A percentile compares a stretch with the other conserved stretches of the same genome.
These are phyloP conservation scores for Dictyostelium brefeldianum DNA, from an alignment of 78 protist genomes.

Conservation along the genomic window DNA sequence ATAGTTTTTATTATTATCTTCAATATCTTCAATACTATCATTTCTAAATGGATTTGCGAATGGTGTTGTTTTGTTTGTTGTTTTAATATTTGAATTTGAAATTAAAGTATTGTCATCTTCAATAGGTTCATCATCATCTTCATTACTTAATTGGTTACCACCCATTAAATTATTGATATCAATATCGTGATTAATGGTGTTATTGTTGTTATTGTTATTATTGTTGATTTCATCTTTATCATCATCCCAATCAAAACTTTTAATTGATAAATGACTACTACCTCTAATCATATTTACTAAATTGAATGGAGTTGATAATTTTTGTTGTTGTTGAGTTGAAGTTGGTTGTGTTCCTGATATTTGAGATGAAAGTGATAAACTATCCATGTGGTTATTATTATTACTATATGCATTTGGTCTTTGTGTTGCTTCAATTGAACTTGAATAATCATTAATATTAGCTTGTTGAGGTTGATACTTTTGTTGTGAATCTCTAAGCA, in stretches of 20 bases:
- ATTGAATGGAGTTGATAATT: neutral
- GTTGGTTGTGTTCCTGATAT: neutral
- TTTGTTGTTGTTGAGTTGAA: neutral
- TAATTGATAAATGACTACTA: neutral
- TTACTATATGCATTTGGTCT: neutral
- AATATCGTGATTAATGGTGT: neutral
- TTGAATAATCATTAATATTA: neutral
- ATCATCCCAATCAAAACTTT: neutral
- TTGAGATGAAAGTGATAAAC: neutral
- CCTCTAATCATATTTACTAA: neutral
- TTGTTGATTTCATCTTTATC: neutral
- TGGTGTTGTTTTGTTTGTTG: neutral
- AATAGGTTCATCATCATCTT: neutral
- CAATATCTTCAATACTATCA: slow-evolving; percentile 1
- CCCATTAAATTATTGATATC: slow-evolving; percentile 20
- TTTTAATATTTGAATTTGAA: neutral
- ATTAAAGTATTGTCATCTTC: neutral
- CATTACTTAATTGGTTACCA: neutral
- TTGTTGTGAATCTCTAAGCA: neutral
- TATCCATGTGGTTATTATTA: neutral
- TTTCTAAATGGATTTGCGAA: neutral
- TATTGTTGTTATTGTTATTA: neutral
- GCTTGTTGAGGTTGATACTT: neutral
- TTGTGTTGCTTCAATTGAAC: neutral
- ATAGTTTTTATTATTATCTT: neutral